These are phyloP conservation scores for Scleroderma bovista DNA, from an alignment of 768 basidiomycete genomes.

Conservation along the genomic window DNA sequence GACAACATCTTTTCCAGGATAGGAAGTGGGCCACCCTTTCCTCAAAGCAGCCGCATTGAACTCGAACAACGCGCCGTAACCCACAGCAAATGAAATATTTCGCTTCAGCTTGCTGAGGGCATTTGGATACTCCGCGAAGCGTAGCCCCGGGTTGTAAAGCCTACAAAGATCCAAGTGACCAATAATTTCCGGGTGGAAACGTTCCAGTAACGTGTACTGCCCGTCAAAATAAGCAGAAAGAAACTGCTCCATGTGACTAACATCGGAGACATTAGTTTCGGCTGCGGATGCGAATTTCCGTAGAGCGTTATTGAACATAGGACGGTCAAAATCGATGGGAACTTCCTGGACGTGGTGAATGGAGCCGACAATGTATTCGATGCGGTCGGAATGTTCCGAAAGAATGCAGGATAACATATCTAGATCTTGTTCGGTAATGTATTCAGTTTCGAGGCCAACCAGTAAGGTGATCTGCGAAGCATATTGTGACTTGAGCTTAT, in stretches of 20 bases:
- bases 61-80: constrained; percentile 91
- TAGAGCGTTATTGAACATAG: constrained; percentile 63
- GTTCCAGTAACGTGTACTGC: constrained; percentile 65
- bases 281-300: constrained; percentile 29
- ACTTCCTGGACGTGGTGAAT: constrained; percentile 85
- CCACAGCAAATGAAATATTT: constrained; percentile 67
- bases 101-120: constrained; percentile 65
- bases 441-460: constrained; percentile 91
- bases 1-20: constrained; percentile 76
- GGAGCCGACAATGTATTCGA: constrained; percentile 90
- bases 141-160: constrained; percentile 65
- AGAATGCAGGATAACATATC: constrained; percentile 52
- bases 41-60: constrained; percentile 88
- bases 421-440: constrained; percentile 67
- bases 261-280: constrained; percentile 17
- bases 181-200: constrained; percentile 80
- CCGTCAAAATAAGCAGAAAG: constrained; percentile 78
- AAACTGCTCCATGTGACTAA: constrained; percentile 39
- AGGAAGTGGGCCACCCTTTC: constrained; percentile 84
- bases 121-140: constrained; percentile 47
- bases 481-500: constrained; percentile 63
- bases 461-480: constrained; percentile 65
- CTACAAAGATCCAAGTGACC: constrained; percentile 94
- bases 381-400: constrained; percentile 36
- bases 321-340: constrained; percentile 88